Evolutionary conservation across 1,139 yeast species (phyloP), one percentile per base, ranked within the genome.

Genomic region (Hanseniaspora gamundiae): DNA sequence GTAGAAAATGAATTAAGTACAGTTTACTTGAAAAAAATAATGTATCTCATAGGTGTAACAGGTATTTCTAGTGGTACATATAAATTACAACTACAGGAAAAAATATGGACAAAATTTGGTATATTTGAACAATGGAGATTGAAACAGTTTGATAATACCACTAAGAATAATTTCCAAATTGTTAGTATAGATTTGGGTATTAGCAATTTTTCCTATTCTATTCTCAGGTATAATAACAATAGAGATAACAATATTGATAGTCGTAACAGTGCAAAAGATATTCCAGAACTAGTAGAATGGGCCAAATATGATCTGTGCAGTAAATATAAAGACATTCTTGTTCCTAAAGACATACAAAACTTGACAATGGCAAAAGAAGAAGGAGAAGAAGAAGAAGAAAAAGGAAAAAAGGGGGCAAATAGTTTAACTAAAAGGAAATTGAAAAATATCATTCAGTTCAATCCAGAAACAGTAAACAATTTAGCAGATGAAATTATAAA

Each of bases 181-280:
- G 29, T 36, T 36, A 24, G 26, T 24, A 16, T 36, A 11, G 39
- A 36, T 24, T 21, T 36, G 28, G 39, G 39, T 13, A 22, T 36
- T 3, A 14, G 19, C 17, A 36, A 36, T 14, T 36, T 36, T 24
- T 36, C 39, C 21, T 36, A 7, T 22, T n/a, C 39, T 7, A 36
- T 17, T 6, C n/a, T 36, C 4, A 3, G 20, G 13, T 14, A 31
- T 31, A 14, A 31, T 5, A 14, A 17, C 22, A 19, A 5, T 21
- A n/a, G n/a, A n/a, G n/a, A n/a, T n/a, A n/a, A n/a, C n/a, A n/a
- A n/a, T n/a, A n/a, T n/a, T n/a, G n/a, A n/a, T n/a, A n/a, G n/a
- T n/a, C n/a, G n/a, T n/a, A n/a, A n/a, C n/a, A 11, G 6, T 21
- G 6, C 24, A 35, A 16, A 17, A 4, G 19, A 17, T 14, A 6